Percentiles rank a stretch among this genome's conserved stretches.
phyloP scores from a whole-genome alignment of 768 basidiomycete species.

The Boletus subparvulus region DNA sequence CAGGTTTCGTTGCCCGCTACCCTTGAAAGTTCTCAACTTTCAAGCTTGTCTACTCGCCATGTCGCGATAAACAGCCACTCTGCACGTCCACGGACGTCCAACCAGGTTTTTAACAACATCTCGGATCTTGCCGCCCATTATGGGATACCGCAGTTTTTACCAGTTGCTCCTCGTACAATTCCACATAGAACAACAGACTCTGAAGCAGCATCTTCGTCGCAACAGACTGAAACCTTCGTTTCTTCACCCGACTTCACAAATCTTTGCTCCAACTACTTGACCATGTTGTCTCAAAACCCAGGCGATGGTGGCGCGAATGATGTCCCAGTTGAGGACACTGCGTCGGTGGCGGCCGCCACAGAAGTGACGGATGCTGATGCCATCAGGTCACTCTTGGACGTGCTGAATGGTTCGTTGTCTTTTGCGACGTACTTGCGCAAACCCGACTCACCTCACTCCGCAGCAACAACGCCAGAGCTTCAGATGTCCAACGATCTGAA shows the following conservation, averaged over 20 bases:
- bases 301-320: constrained; percentile 37
- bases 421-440: fast-evolving
- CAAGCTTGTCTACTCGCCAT: constrained; percentile 54
- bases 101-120: constrained; percentile 59
- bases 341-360: constrained; percentile 23
- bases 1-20: constrained; percentile 37
- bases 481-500: constrained; percentile 37
- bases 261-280: constrained; percentile 63
- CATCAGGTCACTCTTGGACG: constrained; percentile 40
- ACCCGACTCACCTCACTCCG: neutral
- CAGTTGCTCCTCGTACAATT: constrained; percentile 63
- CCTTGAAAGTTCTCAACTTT: constrained; percentile 56
- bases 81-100: constrained; percentile 67
- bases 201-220: constrained; percentile 34
- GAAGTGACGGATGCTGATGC: constrained; percentile 28
- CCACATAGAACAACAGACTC: constrained; percentile 41
- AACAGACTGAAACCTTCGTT: constrained; percentile 23
- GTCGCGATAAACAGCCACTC: constrained; percentile 52
- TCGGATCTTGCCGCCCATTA: constrained; percentile 73
- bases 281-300: constrained; percentile 60
- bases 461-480: constrained; percentile 41
- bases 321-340: constrained; percentile 32
- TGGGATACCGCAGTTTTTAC: constrained; percentile 74
- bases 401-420: constrained; percentile 36
- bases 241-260: constrained; percentile 40